These are phyloP conservation scores for Phycomyces blakesleeanus DNA, from an alignment of 192 early-diverging fungal genomes.

Conservation along the genomic window DNA sequence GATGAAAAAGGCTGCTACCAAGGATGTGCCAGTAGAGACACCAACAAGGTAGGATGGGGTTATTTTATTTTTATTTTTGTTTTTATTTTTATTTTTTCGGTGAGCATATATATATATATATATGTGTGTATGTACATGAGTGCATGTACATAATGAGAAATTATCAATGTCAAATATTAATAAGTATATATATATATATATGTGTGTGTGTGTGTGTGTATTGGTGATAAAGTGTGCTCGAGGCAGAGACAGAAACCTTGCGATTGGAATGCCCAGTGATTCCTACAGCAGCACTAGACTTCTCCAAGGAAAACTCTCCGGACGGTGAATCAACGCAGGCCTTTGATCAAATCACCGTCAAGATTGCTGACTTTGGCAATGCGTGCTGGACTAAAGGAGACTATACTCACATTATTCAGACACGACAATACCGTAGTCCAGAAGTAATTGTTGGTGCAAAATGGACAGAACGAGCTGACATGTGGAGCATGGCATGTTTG, in stretches of 20 bases:
- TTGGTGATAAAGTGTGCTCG: neutral
- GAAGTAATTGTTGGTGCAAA: conserved; percentile 88
- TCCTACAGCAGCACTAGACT: conserved; percentile 5
- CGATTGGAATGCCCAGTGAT: neutral
- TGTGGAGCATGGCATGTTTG: conserved; percentile 92
- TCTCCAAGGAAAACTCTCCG: neutral
- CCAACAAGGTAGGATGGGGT: too few species aligned
- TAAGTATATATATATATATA: too few species aligned
- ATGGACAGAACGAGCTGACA: conserved; percentile 83
- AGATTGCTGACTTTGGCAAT: conserved; percentile 96
- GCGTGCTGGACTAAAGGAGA: conserved; percentile 92
- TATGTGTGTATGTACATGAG: too few species aligned
- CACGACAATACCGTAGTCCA: conserved; percentile 92
- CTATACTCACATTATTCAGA: conserved; percentile 94
- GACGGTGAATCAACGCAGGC: conserved; percentile 6
- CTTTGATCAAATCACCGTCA: conserved; percentile 59
- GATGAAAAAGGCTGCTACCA: conserved; percentile 27
- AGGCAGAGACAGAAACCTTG: neutral
- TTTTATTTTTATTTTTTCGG: too few species aligned
- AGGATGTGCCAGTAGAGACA: neutral
- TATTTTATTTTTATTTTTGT: too few species aligned
- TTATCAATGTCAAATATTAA: too few species aligned
- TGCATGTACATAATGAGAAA: too few species aligned
- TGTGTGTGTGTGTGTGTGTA: neutral
- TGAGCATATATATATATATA: too few species aligned